These are phyloP conservation scores for Neodidymelliopsis sp. DNA, from an alignment of 2,329 filamentous ascomycete species.

Conservation along the genomic window DNA sequence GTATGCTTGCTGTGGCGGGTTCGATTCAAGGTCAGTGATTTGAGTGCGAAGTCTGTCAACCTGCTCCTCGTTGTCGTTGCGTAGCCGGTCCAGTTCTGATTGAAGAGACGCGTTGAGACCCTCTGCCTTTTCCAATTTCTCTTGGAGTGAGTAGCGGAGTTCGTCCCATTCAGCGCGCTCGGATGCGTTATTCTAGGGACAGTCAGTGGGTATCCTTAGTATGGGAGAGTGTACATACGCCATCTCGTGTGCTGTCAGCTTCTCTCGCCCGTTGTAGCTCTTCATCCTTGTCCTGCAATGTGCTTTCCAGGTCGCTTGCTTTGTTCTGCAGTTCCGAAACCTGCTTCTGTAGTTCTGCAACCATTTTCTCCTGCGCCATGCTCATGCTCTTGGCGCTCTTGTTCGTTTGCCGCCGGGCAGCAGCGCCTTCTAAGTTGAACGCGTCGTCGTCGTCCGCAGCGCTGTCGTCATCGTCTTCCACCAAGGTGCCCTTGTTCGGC, in stretches of 20 bases:
- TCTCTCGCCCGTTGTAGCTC: constrained; percentile 69
- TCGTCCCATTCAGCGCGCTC: constrained; percentile 78
- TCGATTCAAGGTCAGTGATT: constrained; percentile 59
- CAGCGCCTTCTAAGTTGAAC: constrained; percentile 65
- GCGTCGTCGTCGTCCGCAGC: constrained; percentile 65
- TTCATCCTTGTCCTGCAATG: constrained; percentile 73
- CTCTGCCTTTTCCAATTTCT: constrained; percentile 76
- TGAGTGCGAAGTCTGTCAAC: constrained; percentile 70
- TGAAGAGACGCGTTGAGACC: constrained; percentile 80
- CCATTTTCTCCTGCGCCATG: constrained; percentile 49
- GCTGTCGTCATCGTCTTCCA: constrained; percentile 78
- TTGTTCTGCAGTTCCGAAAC: constrained; percentile 77
- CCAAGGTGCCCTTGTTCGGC: constrained; percentile 96
- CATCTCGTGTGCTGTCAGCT: constrained; percentile 62
- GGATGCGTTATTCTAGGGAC: constrained; percentile 55
- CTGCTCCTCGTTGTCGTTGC: constrained; percentile 70
- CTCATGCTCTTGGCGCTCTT: constrained; percentile 48
- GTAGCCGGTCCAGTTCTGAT: constrained; percentile 77
- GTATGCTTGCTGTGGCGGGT: constrained; percentile 30
- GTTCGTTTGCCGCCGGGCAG: constrained; percentile 55
- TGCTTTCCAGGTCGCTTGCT: constrained; percentile 73
- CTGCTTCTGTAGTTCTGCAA: constrained; percentile 82
- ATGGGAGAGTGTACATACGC: constrained; percentile 40
- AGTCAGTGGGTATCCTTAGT: constrained; percentile 11
- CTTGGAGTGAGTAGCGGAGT: constrained; percentile 71